Evolutionary conservation across 805 yeast genomes (phyloP).

Genomic region (Jamesozyma rosinii): DNA sequence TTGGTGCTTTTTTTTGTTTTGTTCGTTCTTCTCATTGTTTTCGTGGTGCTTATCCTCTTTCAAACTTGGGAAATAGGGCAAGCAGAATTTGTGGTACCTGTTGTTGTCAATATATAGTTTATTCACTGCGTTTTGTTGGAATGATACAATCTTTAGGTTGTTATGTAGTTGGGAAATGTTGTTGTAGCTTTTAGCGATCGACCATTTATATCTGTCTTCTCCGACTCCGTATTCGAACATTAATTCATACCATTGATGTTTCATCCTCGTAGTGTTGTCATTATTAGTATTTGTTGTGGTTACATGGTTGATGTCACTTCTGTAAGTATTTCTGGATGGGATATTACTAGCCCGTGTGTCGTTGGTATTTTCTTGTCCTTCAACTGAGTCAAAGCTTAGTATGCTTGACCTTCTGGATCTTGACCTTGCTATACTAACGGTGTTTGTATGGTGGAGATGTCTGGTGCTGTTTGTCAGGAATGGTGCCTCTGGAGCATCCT

Average conservation of each 20-base stretch:
- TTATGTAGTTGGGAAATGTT: slow-evolving; percentile 69
- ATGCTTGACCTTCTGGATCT: slow-evolving; percentile 4
- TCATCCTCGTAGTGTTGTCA: not conserved
- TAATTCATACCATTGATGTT: slow-evolving; percentile 37
- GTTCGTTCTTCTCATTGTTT: not conserved
- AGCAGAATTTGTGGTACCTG: slow-evolving; percentile 16
- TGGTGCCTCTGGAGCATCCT: not conserved
- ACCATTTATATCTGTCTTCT: slow-evolving; percentile 68
- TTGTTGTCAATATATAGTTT: slow-evolving; percentile 22
- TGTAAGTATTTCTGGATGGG: not conserved
- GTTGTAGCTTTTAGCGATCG: slow-evolving; percentile 58
- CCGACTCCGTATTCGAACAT: slow-evolving; percentile 89
- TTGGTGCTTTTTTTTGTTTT: not conserved
- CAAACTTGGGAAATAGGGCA: slow-evolving; percentile 25
- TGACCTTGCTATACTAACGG: not conserved
- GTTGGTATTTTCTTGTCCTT: not conserved
- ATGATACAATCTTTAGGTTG: slow-evolving; percentile 46
- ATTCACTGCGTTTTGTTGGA: slow-evolving; percentile 34
- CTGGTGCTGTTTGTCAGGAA: not conserved
- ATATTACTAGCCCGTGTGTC: no score
- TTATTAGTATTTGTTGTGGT: not conserved
- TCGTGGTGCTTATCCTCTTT: slow-evolving; percentile 1
- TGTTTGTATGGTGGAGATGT: not conserved
- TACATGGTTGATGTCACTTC: not conserved
- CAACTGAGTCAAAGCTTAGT: slow-evolving; percentile 2